Evolutionary conservation across 495 filamentous ascomycete species (phyloP).

Genomic region (Penicilliopsis zonata): DNA sequence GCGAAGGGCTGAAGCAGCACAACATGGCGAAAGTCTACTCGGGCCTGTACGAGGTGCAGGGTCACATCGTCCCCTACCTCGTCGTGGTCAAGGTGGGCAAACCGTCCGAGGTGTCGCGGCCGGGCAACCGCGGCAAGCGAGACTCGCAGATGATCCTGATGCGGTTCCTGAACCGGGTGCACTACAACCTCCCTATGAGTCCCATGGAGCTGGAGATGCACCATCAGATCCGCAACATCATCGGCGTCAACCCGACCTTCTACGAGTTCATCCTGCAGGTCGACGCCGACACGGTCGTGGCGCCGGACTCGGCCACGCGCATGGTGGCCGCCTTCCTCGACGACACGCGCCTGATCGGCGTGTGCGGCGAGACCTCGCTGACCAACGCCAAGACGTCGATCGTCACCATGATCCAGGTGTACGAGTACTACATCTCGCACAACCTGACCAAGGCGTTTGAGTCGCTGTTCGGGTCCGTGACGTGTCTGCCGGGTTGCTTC

Average conservation of each 20-base stretch:
- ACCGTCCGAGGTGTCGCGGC: slow-evolving; percentile 89
- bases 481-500: slow-evolving; percentile 96
- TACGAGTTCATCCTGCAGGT: slow-evolving; percentile 97
- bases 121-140: slow-evolving; percentile 97
- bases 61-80: slow-evolving; percentile 95
- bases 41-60: slow-evolving; percentile 92
- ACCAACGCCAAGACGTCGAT: slow-evolving; percentile 88
- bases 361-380: slow-evolving; percentile 89
- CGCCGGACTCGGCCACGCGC: slow-evolving; percentile 79
- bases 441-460: slow-evolving; percentile 98
- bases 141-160: slow-evolving; percentile 98
- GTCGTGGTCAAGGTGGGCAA: slow-evolving; percentile 97
- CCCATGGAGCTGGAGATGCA: slow-evolving; percentile 97
- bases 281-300: slow-evolving; percentile 93
- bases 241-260: slow-evolving; percentile 95
- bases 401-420: slow-evolving; percentile 98
- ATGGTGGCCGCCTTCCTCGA: slow-evolving; percentile 86
- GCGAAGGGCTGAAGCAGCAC: slow-evolving; percentile 93
- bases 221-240: slow-evolving; percentile 97
- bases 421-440: slow-evolving; percentile 99
- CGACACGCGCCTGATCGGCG: slow-evolving; percentile 82
- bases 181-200: slow-evolving; percentile 92
- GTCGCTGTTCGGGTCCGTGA: slow-evolving; percentile 92
- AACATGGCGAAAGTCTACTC: slow-evolving; percentile 99
- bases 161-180: slow-evolving; percentile 96